Evolutionary conservation across 2,329 filamentous ascomycete genomes (phyloP).

Genomic region (Neonectria hederae): DNA sequence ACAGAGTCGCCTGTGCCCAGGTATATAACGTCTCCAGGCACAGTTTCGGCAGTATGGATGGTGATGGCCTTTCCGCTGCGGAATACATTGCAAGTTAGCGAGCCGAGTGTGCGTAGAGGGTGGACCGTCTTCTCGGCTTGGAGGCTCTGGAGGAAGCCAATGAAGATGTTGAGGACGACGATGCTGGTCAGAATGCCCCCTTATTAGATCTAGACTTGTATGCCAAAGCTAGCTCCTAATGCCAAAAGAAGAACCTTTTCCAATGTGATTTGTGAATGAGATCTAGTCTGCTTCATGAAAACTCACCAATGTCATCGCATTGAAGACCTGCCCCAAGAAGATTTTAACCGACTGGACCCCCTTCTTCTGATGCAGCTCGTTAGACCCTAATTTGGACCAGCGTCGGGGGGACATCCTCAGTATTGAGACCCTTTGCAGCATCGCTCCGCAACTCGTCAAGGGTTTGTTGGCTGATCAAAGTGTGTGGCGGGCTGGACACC

Average conservation of each 20-base stretch:
- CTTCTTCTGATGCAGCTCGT: conserved; percentile 58
- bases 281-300: background rate
- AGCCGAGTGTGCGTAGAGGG: conserved; percentile 48
- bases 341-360: conserved; percentile 66
- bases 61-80: conserved; percentile 48
- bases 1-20: conserved; percentile 64
- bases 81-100: conserved; percentile 51
- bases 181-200: conserved; percentile 62
- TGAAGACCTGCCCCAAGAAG: conserved; percentile 65
- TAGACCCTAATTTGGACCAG: conserved; percentile 63
- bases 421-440: conserved; percentile 61
- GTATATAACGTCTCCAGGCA: conserved; percentile 64
- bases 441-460: conserved; percentile 62
- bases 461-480: conserved; percentile 58
- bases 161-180: conserved; percentile 61
- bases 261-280: background rate
- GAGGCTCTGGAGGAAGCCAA: conserved; percentile 57
- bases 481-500: conserved; percentile 65
- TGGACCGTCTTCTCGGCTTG: conserved; percentile 55
- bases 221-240: conserved; percentile 64
- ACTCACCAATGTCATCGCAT: conserved; percentile 65
- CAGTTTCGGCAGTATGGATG: conserved; percentile 51
- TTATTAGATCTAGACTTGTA: conserved; percentile 64
- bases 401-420: conserved; percentile 59
- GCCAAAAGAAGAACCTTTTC: conserved; percentile 64